phyloP scores from a whole-genome alignment of 148 eudicot species.

The Salicornia ramosissima region DNA sequence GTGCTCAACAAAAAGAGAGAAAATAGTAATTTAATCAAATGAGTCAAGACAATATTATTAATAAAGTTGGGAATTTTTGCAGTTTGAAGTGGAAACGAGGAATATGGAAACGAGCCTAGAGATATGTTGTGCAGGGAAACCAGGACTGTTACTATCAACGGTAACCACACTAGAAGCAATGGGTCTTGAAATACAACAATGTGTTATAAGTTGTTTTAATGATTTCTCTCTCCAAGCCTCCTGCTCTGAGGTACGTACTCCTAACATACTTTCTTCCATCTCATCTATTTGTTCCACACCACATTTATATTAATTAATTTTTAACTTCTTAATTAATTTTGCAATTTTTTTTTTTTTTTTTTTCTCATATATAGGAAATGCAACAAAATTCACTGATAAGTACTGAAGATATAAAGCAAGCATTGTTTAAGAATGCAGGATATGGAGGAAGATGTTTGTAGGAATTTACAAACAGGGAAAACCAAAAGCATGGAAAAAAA shows the following conservation, averaged over 20 bases:
- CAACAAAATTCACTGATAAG: conserved; percentile 44
- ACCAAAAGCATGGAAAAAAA: too few species aligned
- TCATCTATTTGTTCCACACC: too few species aligned
- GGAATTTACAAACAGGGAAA: too few species aligned
- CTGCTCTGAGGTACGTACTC: conserved; percentile 50
- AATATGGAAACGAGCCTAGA: conserved; percentile 50
- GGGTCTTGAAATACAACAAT: conserved; percentile 78
- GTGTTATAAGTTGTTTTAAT: conserved; percentile 73
- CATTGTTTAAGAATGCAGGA: conserved; percentile 73
- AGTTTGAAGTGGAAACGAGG: conserved; percentile 75
- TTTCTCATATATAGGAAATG: conserved; percentile 30
- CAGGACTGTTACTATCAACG: conserved; percentile 61
- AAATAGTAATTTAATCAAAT: too few species aligned
- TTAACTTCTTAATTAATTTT: background rate
- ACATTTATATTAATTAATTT: too few species aligned
- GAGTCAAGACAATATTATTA: too few species aligned
- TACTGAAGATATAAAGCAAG: conserved; percentile 80
- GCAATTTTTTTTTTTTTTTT: background rate
- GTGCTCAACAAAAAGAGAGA: too few species aligned
- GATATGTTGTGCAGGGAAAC: conserved; percentile 63
- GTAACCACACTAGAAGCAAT: conserved; percentile 58
- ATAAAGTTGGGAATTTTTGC: too few species aligned
- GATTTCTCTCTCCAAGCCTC: conserved; percentile 74
- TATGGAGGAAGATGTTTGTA: conserved; percentile 83
- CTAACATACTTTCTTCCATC: background rate